These are phyloP conservation scores for Amanita brunnescens DNA, from an alignment of 768 basidiomycete genomes.

Conservation along the genomic window DNA sequence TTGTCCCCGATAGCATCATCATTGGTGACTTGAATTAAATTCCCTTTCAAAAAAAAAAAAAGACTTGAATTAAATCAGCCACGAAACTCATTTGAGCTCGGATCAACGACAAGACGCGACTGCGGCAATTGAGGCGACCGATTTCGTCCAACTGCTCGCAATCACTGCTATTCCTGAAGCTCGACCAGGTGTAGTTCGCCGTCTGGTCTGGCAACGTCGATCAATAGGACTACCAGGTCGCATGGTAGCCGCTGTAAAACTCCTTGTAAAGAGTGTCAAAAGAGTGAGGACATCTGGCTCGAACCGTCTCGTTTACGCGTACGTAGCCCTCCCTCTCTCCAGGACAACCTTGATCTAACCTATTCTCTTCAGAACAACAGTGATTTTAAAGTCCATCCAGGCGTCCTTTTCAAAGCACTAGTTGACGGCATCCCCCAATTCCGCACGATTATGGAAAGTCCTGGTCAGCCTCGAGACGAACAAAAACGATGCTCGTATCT, in stretches of 20 bases:
- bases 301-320: constrained; percentile 89
- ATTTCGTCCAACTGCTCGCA: constrained; percentile 94
- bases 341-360: not conserved
- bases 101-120: constrained; percentile 61
- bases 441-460: constrained; percentile 95
- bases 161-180: constrained; percentile 87
- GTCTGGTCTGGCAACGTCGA: constrained; percentile 74
- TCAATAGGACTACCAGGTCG: constrained; percentile 97
- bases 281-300: too few species aligned
- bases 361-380: too few species aligned
- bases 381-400: constrained; percentile 79
- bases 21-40: too few species aligned
- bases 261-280: constrained; percentile 97
- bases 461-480: constrained; percentile 93
- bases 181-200: constrained; percentile 73
- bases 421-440: constrained; percentile 97
- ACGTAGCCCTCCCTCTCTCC: constrained; percentile 20
- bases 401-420: constrained; percentile 92
- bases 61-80: constrained; percentile 66
- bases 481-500: constrained; percentile 83
- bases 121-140: constrained; percentile 51
- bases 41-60: too few species aligned
- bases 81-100: constrained; percentile 69
- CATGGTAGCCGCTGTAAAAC: constrained; percentile 90
- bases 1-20: too few species aligned